Evolutionary conservation across 140 eudicot species (phyloP).

Genomic region (Ambrosia hybrid): DNA sequence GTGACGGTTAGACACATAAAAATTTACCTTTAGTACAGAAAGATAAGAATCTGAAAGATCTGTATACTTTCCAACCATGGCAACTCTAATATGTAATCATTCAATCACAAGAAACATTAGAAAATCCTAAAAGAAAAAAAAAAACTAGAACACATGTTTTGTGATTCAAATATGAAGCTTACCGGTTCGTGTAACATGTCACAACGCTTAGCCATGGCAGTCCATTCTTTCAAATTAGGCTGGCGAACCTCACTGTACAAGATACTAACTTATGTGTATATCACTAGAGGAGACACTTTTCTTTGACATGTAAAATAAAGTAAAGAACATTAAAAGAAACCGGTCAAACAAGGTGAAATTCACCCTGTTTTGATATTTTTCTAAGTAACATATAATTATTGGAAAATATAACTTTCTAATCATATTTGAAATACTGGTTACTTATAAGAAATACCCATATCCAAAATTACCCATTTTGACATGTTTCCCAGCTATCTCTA

Average conservation of each 20-base stretch:
- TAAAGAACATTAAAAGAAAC: neutral
- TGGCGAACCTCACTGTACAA: conserved; percentile 48
- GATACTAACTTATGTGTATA: neutral
- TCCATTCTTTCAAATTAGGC: conserved; percentile 82
- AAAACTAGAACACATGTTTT: too few species aligned
- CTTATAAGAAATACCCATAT: too few species aligned
- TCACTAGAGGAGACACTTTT: neutral
- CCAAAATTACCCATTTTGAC: too few species aligned
- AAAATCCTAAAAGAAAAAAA: neutral
- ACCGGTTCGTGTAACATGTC: conserved; percentile 77
- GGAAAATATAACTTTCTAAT: neutral
- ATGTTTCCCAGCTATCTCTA: too few species aligned
- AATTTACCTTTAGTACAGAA: conserved; percentile 80
- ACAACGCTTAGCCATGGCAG: conserved; percentile 68
- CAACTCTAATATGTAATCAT: conserved; percentile 69
- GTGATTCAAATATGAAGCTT: conserved; percentile 18
- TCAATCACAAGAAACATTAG: conserved; percentile 17
- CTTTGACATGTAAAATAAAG: neutral
- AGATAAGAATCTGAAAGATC: conserved; percentile 92
- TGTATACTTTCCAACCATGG: conserved; percentile 97
- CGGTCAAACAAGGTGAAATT: neutral
- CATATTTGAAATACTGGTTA: neutral
- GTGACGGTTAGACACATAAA: neutral
- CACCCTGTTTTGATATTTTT: neutral
- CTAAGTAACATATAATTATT: too few species aligned